Conservation (phyloP, 768 basidiomycete genomes). For the Termitomyces sp. region DNA sequence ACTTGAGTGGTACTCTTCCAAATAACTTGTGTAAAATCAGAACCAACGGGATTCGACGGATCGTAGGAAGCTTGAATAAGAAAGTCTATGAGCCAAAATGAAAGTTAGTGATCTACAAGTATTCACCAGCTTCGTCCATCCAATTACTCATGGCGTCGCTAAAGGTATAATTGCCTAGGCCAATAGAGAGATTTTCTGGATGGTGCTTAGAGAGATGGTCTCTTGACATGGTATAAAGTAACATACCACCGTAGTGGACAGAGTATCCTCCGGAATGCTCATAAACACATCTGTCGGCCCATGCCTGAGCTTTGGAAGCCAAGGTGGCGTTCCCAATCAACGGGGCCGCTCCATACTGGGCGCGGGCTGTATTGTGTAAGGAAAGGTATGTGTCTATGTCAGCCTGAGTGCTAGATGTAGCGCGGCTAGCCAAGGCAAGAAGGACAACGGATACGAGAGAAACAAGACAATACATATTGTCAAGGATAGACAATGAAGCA, state of each 20-base stretch:
- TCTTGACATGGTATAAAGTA: not conserved
- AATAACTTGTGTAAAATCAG: conserved; percentile 74
- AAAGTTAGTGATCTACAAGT: not conserved
- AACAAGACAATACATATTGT: conserved; percentile 31
- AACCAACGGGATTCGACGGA: conserved; percentile 48
- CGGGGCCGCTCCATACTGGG: conserved; percentile 56
- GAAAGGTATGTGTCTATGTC: conserved; percentile 50
- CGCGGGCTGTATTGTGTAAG: conserved; percentile 58
- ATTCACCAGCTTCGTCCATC: conserved; percentile 64
- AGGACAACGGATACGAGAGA: conserved; percentile 27
- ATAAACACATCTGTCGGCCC: conserved; percentile 68
- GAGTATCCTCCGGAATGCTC: conserved; percentile 54
- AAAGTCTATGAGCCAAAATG: not conserved
- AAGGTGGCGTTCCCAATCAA: conserved; percentile 60
- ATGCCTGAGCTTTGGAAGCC: conserved; percentile 56
- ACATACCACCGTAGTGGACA: conserved; percentile 43
- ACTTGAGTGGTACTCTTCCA: conserved; percentile 65
- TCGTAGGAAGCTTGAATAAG: conserved; percentile 45
- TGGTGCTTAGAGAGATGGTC: not conserved
- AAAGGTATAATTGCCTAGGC: conserved; percentile 53
- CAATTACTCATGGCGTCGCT: conserved; percentile 46
- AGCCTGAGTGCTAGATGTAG: conserved; percentile 22
- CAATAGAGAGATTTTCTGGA: conserved; percentile 68
- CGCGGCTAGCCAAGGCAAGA: conserved; percentile 29
- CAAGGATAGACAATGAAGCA: conserved; percentile 15